Conservation (phyloP, 352 stramenopile species). For the Pythium oligandrum region DNA sequence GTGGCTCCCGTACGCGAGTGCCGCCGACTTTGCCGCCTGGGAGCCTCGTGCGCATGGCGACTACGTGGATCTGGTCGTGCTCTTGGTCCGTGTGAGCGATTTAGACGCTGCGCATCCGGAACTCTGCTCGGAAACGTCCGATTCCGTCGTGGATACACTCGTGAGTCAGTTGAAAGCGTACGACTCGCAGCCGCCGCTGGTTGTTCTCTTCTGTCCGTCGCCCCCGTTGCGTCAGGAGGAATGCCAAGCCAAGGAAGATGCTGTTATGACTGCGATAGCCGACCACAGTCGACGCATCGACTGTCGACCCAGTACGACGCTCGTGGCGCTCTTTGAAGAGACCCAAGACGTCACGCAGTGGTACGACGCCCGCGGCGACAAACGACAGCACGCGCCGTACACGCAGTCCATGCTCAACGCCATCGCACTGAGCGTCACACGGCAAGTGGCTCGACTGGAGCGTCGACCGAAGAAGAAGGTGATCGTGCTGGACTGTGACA, state of each 20-base stretch:
- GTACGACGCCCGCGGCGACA: slow-evolving; percentile 45
- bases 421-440: slow-evolving; percentile 34
- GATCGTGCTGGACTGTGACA: slow-evolving; percentile 76
- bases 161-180: neutral
- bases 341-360: slow-evolving; percentile 21
- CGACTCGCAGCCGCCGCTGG: slow-evolving; percentile 3
- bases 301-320: slow-evolving; percentile 17
- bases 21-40: slow-evolving; percentile 31
- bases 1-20: slow-evolving; percentile 55
- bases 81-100: slow-evolving; percentile 58
- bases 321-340: slow-evolving; percentile 24
- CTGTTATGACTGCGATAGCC: slow-evolving; percentile 12
- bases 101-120: slow-evolving; percentile 52
- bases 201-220: slow-evolving; percentile 19
- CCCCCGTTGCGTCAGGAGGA: slow-evolving; percentile 14
- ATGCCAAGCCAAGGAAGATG: slow-evolving; percentile 13
- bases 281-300: slow-evolving; percentile 19
- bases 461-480: slow-evolving; percentile 47
- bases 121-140: slow-evolving; percentile 13
- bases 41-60: slow-evolving; percentile 4
- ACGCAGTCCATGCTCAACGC: slow-evolving; percentile 56
- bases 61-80: slow-evolving; percentile 36
- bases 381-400: slow-evolving; percentile 61
- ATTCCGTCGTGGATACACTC: neutral
- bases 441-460: slow-evolving; percentile 49